phyloP scores from a whole-genome alignment of 495 filamentous ascomycete genomes.

The Aspergillus nidulans region DNA sequence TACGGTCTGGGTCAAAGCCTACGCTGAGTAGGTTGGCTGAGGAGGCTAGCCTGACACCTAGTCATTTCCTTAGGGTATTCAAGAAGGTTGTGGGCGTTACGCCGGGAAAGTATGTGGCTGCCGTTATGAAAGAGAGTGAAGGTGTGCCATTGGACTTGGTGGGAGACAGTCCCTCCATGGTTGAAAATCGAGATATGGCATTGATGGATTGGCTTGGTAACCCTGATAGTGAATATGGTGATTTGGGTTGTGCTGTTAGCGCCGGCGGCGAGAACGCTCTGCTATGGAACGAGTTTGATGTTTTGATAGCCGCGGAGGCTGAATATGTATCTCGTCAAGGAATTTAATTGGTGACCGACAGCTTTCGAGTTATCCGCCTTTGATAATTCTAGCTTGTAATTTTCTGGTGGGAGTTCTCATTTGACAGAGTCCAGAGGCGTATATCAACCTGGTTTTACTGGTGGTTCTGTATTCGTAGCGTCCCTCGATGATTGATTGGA shows the following conservation, averaged over 20 bases:
- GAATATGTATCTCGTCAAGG: constrained; percentile 13
- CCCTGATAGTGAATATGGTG: too few species aligned
- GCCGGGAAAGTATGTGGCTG: constrained; percentile 50
- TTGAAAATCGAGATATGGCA: neutral
- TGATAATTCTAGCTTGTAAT: too few species aligned
- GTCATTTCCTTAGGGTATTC: constrained; percentile 61
- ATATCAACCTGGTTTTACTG: too few species aligned
- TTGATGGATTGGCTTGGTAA: too few species aligned
- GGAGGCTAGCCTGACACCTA: constrained; percentile 50
- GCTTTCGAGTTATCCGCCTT: too few species aligned
- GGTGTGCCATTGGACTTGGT: neutral
- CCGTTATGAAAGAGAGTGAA: neutral
- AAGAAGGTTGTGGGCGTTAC: constrained; percentile 57
- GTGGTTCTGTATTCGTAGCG: too few species aligned
- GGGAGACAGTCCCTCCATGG: constrained; percentile 1
- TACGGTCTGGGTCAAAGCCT: constrained; percentile 32
- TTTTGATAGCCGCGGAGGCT: constrained; percentile 30
- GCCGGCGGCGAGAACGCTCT: constrained; percentile 2
- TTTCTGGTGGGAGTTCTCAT: too few species aligned
- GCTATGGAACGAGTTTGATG: constrained; percentile 39
- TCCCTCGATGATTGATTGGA: too few species aligned
- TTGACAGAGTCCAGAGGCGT: too few species aligned
- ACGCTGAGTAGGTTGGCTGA: constrained; percentile 48
- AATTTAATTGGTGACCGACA: constrained; percentile 14
- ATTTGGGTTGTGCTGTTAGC: constrained; percentile 5